A percentile compares a stretch with the other conserved stretches of the same genome.
Conservation (phyloP, 176 grass and related monocot species). For the Carex pumila region DNA sequence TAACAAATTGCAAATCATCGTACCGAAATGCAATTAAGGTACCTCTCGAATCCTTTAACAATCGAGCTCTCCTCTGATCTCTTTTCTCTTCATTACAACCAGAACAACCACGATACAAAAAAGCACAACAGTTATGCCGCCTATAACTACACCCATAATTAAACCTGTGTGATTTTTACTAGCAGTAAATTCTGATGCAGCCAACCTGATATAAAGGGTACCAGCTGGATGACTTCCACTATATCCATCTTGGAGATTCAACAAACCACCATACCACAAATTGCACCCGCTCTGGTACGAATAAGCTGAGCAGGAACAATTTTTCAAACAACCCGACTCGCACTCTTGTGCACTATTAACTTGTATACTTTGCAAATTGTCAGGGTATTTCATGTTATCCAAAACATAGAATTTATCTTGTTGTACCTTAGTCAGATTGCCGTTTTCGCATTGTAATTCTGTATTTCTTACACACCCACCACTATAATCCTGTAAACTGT, state of each 20-base stretch:
- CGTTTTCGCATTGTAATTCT: slow-evolving; percentile 45
- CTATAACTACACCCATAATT: slow-evolving; percentile 32
- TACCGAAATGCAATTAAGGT: slow-evolving; percentile 56
- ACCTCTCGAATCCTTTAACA: slow-evolving; percentile 41
- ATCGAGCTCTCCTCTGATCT: slow-evolving; percentile 28
- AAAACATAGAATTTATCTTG: slow-evolving; percentile 57
- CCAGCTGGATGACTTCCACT: slow-evolving; percentile 25
- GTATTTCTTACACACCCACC: slow-evolving; percentile 54
- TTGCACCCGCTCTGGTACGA: slow-evolving; percentile 47
- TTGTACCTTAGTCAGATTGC: slow-evolving; percentile 12
- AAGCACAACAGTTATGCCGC: slow-evolving; percentile 28
- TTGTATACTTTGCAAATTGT: slow-evolving; percentile 27
- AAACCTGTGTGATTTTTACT: slow-evolving; percentile 36
- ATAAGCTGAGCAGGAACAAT: slow-evolving; percentile 64
- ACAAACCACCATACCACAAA: slow-evolving; percentile 51
- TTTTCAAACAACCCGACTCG: slow-evolving; percentile 44
- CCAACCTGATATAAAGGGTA: slow-evolving; percentile 62
- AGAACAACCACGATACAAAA: slow-evolving; percentile 11
- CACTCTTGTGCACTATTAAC: slow-evolving; percentile 35
- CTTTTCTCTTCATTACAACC: slow-evolving; percentile 33
- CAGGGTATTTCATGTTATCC: slow-evolving; percentile 27
- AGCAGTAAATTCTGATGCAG: slow-evolving; percentile 54
- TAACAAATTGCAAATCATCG: slow-evolving; percentile 55
- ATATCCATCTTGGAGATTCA: slow-evolving; percentile 50
- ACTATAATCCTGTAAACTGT: slow-evolving; percentile 37